Percentiles rank a stretch among this genome's conserved stretches.
Conservation (phyloP, 208 protist species). For the Kentomonas sorsogonicus region DNA sequence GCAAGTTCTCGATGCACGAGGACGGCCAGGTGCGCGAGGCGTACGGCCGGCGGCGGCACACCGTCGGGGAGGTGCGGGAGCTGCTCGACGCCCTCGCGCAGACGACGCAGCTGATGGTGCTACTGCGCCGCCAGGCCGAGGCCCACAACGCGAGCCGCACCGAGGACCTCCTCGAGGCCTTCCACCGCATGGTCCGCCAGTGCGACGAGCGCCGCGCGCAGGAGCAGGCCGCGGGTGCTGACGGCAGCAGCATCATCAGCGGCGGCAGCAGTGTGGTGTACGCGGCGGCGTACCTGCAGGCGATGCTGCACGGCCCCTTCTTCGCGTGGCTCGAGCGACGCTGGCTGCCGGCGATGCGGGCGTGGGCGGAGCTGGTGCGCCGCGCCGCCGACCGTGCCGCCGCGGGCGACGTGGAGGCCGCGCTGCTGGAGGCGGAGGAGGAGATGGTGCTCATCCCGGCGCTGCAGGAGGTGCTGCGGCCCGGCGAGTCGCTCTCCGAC, state of each 20-base stretch:
- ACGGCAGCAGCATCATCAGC: neutral
- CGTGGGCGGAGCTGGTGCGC: constrained; percentile 43
- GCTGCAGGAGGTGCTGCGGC: constrained; percentile 61
- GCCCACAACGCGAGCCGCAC: constrained; percentile 30
- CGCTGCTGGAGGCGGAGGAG: constrained; percentile 30
- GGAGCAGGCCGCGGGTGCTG: too few species aligned
- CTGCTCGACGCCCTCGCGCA: constrained; percentile 31
- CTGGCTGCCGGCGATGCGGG: constrained; percentile 65
- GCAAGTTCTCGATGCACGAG: constrained; percentile 55
- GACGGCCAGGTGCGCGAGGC: constrained; percentile 27
- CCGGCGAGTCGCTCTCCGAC: constrained; percentile 46
- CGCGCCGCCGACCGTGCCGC: constrained; percentile 23
- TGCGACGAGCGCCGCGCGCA: neutral
- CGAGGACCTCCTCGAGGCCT: constrained; percentile 25
- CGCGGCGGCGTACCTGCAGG: constrained; percentile 2
- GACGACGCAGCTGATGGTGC: constrained; percentile 34
- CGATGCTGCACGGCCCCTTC: constrained; percentile 35
- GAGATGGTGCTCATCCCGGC: constrained; percentile 30
- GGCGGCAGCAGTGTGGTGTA: neutral
- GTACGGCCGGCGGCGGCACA: constrained; percentile 22
- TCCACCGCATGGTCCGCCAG: constrained; percentile 17
- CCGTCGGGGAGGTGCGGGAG: constrained; percentile 29
- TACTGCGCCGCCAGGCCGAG: constrained; percentile 33
- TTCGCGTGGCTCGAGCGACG: constrained; percentile 54
- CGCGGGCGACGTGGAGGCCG: constrained; percentile 24